phyloP scores from a whole-genome alignment of 192 early-diverging fungal genomes.

The Dispira parvispora region DNA sequence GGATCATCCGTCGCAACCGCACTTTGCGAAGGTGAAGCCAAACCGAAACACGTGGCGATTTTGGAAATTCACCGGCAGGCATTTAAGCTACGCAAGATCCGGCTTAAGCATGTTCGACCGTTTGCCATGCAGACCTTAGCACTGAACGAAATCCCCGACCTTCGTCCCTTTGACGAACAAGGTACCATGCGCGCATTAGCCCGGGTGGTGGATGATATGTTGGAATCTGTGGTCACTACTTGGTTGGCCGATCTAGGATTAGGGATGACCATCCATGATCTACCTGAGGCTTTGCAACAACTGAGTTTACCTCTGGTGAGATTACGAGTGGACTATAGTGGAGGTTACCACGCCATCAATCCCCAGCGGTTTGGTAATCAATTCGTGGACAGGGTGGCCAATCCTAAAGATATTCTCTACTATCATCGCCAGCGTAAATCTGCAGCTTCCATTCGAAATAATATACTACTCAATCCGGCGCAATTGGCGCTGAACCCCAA shows the following conservation, averaged over 20 bases:
- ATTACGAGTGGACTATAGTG: constrained; percentile 76
- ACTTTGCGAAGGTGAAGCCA: constrained; percentile 66
- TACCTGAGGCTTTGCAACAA: constrained; percentile 20
- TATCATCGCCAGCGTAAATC: constrained; percentile 37
- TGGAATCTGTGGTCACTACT: constrained; percentile 41
- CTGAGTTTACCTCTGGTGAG: constrained; percentile 60
- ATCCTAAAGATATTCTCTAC: constrained; percentile 70
- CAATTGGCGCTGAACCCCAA: not conserved
- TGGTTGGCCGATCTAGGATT: constrained; percentile 30
- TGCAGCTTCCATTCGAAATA: not conserved
- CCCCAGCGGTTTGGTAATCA: constrained; percentile 68
- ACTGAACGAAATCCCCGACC: constrained; percentile 27
- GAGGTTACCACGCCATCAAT: constrained; percentile 68
- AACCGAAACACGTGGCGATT: constrained; percentile 37
- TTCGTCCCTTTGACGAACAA: constrained; percentile 36
- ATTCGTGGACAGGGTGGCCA: constrained; percentile 70
- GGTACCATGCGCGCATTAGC: constrained; percentile 33
- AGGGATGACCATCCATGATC: constrained; percentile 14
- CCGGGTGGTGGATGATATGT: constrained; percentile 42
- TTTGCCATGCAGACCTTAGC: constrained; percentile 62
- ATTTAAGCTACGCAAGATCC: constrained; percentile 58
- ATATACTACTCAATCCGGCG: not conserved
- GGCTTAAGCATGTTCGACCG: constrained; percentile 67
- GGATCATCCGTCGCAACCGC: constrained; percentile 87
- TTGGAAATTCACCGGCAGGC: constrained; percentile 45